phyloP scores from a whole-genome alignment of 2,329 filamentous ascomycete genomes.

The Daldinia eschscholtzii region DNA sequence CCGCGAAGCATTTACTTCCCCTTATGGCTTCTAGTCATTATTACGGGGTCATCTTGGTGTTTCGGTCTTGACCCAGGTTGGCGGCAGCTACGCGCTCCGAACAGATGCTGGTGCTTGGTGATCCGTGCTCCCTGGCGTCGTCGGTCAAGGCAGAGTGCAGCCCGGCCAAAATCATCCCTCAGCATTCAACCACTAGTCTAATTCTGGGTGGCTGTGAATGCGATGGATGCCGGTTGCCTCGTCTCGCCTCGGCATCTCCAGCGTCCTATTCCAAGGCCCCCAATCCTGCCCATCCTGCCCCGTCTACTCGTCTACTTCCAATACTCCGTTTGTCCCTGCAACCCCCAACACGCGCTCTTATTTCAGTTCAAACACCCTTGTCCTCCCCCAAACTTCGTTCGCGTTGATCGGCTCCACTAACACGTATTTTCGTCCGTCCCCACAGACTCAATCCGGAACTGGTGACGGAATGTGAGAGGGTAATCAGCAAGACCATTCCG shows the following conservation, averaged over 20 bases:
- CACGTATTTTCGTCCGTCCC: constrained; percentile 44
- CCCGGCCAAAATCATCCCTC: constrained; percentile 27
- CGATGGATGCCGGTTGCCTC: constrained; percentile 43
- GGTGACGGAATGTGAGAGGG: constrained; percentile 70
- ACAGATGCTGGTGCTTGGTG: constrained; percentile 33
- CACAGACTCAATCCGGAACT: constrained; percentile 67
- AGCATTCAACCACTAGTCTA: constrained; percentile 25
- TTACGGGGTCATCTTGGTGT: constrained; percentile 27
- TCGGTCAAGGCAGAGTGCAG: constrained; percentile 41
- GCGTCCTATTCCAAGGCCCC: constrained; percentile 32
- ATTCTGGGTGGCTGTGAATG: constrained; percentile 36
- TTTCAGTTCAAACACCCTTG: constrained; percentile 39
- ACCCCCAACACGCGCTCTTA: constrained; percentile 36
- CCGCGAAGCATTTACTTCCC: not conserved
- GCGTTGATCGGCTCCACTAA: constrained; percentile 47
- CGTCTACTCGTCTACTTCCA: constrained; percentile 1
- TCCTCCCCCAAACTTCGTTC: constrained; percentile 41
- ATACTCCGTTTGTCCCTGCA: constrained; percentile 34
- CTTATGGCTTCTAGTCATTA: constrained; percentile 1
- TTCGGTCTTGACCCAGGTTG: constrained; percentile 38
- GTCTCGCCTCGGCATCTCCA: constrained; percentile 49
- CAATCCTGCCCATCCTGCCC: constrained; percentile 29
- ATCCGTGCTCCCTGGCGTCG: constrained; percentile 39
- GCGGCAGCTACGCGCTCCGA: constrained; percentile 39
- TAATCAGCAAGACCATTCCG: constrained; percentile 71